Percentiles rank a stretch among this genome's conserved stretches.
Conservation (phyloP, 129 eudicot species). For the Oenanthe sinensis region DNA sequence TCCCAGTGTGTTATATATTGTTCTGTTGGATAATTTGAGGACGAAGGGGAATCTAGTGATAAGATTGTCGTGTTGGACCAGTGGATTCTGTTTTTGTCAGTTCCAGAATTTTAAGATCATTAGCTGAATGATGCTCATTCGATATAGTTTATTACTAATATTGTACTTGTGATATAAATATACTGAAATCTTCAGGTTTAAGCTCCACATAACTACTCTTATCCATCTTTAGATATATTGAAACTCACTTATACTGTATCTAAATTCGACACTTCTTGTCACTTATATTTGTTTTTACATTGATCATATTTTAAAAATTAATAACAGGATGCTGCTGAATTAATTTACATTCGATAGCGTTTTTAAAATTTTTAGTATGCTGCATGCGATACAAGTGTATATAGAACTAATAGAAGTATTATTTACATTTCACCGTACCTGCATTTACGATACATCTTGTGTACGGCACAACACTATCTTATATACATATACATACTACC, state of each 20-base stretch:
- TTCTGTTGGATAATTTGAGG: no score
- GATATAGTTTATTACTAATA: not conserved
- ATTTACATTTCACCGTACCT: not conserved
- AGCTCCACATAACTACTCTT: not conserved
- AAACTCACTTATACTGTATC: no score
- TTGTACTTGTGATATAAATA: not conserved
- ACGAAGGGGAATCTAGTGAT: no score
- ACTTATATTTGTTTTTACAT: no score
- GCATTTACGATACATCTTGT: not conserved
- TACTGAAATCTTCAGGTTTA: not conserved
- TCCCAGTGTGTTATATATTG: not conserved
- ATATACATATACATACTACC: not conserved
- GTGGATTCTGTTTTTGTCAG: conserved; percentile 1
- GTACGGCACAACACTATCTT: not conserved
- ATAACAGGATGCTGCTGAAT: no score
- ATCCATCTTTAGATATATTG: not conserved
- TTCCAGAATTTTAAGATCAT: not conserved
- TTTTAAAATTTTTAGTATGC: no score
- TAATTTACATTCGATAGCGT: not conserved
- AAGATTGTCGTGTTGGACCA: not conserved
- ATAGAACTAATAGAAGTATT: not conserved
- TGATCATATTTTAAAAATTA: no score
- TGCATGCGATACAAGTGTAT: no score
- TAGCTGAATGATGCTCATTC: not conserved
- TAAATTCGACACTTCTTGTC: not conserved